Conservation (phyloP, 2,329 filamentous ascomycete species). For the Verticillium tricorpus region DNA sequence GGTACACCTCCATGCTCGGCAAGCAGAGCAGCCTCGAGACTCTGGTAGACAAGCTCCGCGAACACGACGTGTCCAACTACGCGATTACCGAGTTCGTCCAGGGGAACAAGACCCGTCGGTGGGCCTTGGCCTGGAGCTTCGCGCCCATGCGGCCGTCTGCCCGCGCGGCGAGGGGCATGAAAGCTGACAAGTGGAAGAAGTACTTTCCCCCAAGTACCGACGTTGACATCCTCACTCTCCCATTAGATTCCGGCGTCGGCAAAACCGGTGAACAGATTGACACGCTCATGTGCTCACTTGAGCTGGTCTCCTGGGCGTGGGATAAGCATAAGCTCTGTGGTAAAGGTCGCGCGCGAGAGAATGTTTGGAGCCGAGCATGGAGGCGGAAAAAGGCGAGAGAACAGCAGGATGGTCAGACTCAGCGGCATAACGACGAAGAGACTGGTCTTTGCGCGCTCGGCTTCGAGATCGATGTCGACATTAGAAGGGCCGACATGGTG, state of each 20-base stretch:
- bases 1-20: conserved; percentile 91
- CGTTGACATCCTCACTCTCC: conserved; percentile 38
- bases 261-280: conserved; percentile 30
- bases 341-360: conserved; percentile 58
- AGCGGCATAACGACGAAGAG: conserved; percentile 25
- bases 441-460: conserved; percentile 44
- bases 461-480: conserved; percentile 50
- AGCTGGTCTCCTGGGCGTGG: conserved; percentile 62
- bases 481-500: conserved; percentile 33
- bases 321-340: conserved; percentile 48
- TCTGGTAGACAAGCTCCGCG: conserved; percentile 55
- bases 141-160: conserved; percentile 56
- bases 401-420: conserved; percentile 10
- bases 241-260: conserved; percentile 35
- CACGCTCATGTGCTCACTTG: conserved; percentile 47
- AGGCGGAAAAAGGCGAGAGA: conserved; percentile 49
- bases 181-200: conserved; percentile 32
- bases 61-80: conserved; percentile 65
- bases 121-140: conserved; percentile 90
- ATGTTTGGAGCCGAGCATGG: conserved; percentile 76
- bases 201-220: conserved; percentile 40
- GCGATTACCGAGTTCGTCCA: conserved; percentile 78
- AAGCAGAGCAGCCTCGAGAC: conserved; percentile 66
- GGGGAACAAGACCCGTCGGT: conserved; percentile 72
- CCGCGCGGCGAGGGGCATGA: conserved; percentile 38